Percentiles rank a stretch among this genome's conserved stretches.
phyloP scores from a whole-genome alignment of 2,329 filamentous ascomycete genomes.

The Ilyonectria sp. region DNA sequence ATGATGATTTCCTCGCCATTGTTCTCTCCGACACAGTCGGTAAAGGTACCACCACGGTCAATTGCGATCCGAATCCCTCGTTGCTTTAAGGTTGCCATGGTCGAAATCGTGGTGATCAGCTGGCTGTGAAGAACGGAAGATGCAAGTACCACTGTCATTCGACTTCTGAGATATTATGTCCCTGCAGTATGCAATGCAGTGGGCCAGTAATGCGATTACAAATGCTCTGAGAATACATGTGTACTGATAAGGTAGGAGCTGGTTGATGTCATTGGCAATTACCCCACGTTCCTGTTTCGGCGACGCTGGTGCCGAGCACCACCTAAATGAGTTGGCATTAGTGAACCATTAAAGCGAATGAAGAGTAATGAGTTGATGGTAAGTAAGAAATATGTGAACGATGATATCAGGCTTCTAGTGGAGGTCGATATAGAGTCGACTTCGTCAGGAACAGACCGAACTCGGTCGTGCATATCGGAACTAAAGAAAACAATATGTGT shows the following conservation, averaged over 20 bases:
- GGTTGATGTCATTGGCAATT: slow-evolving; percentile 29
- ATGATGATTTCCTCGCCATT: slow-evolving; percentile 84
- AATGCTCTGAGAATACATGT: slow-evolving; percentile 19
- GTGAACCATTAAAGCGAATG: background rate
- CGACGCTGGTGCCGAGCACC: background rate
- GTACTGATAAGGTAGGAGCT: slow-evolving; percentile 20
- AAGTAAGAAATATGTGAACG: too few species aligned
- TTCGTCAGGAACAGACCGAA: too few species aligned
- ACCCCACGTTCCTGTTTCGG: slow-evolving; percentile 31
- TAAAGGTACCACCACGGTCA: slow-evolving; percentile 89
- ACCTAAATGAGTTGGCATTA: background rate
- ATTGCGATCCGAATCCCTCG: slow-evolving; percentile 84
- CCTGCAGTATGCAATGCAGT: slow-evolving; percentile 16
- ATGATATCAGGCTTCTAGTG: too few species aligned
- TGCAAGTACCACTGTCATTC: background rate
- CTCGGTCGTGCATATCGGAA: too few species aligned
- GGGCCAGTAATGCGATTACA: slow-evolving; percentile 28
- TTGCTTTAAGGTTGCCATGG: slow-evolving; percentile 56
- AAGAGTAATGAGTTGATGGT: too few species aligned
- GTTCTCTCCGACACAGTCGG: slow-evolving; percentile 91
- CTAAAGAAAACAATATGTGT: too few species aligned
- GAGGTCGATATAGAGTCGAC: too few species aligned
- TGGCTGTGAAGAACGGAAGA: background rate
- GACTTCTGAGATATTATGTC: background rate
- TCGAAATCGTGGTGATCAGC: slow-evolving; percentile 16